A percentile compares a stretch with the other conserved stretches of the same genome.
Conservation (phyloP, 2,329 filamentous ascomycete species). For the Diaporthe australafricana region DNA sequence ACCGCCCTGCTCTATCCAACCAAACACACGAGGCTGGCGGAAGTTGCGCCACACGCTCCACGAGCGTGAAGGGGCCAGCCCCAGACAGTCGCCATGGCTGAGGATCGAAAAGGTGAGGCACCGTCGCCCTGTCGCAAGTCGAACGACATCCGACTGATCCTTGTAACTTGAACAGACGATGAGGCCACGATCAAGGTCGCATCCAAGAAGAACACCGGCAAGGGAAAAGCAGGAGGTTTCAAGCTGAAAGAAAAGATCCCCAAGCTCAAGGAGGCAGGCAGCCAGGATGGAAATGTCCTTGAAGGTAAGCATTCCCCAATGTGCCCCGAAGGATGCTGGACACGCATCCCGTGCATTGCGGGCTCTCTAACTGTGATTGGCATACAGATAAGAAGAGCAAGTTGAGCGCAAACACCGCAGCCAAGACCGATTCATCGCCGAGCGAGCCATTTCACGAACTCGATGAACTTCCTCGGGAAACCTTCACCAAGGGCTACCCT, state of each 20-base stretch:
- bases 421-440: conserved; percentile 59
- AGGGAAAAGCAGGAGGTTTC: conserved; percentile 59
- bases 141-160: conserved; percentile 16
- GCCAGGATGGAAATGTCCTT: conserved; percentile 75
- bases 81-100: conserved; percentile 31
- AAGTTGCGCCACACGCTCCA: not conserved
- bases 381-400: conserved; percentile 64
- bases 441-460: conserved; percentile 74
- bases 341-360: not conserved
- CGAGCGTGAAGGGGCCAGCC: conserved; percentile 19
- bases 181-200: conserved; percentile 73
- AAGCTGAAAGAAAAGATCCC: conserved; percentile 73
- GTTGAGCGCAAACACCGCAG: conserved; percentile 52
- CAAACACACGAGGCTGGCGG: not conserved
- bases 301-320: conserved; percentile 61
- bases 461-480: conserved; percentile 80
- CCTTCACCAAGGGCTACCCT: conserved; percentile 84
- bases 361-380: not conserved
- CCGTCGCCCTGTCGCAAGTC: not conserved
- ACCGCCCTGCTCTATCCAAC: not conserved
- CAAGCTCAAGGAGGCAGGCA: conserved; percentile 74
- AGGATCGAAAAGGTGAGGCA: conserved; percentile 37
- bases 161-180: conserved; percentile 52
- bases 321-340: conserved; percentile 29
- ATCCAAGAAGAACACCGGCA: conserved; percentile 62